A percentile compares a stretch with the other conserved stretches of the same genome.
Conservation (phyloP, 352 stramenopile genomes). For the Pythium grandisporangium region DNA sequence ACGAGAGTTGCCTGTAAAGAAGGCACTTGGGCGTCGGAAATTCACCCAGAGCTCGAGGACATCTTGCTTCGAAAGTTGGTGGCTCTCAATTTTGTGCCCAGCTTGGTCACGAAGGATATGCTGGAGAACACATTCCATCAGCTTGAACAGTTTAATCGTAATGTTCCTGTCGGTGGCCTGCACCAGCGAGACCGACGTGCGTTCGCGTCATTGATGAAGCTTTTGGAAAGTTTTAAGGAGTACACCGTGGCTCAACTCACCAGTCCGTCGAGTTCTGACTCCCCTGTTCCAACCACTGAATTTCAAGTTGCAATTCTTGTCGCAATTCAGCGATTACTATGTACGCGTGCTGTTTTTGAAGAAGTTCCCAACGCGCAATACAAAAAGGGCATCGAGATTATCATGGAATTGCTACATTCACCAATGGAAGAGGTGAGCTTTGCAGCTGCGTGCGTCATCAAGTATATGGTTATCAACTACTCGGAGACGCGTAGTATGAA, state of each 20-base stretch:
- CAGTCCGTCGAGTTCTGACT: constrained; percentile 71
- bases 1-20: constrained; percentile 81
- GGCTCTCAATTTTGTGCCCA: constrained; percentile 70
- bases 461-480: constrained; percentile 89
- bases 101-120: constrained; percentile 68
- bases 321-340: constrained; percentile 73
- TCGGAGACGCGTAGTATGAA: constrained; percentile 82
- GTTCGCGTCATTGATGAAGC: constrained; percentile 75
- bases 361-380: constrained; percentile 84
- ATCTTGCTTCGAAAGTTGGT: constrained; percentile 78
- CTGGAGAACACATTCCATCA: constrained; percentile 69
- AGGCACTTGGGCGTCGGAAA: constrained; percentile 72
- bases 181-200: constrained; percentile 63
- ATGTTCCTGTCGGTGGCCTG: constrained; percentile 64
- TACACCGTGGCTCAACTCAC: constrained; percentile 79
- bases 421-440: constrained; percentile 83
- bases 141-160: constrained; percentile 83
- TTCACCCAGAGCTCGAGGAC: constrained; percentile 78
- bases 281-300: constrained; percentile 67
- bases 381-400: constrained; percentile 74
- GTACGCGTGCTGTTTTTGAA: constrained; percentile 76
- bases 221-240: constrained; percentile 79
- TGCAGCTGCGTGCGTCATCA: constrained; percentile 70
- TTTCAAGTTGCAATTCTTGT: constrained; percentile 77
- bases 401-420: constrained; percentile 83